Evolutionary conservation across 225 moss, liverwort and hornwort species (phyloP).

Genomic region (Bryum argenteum): DNA sequence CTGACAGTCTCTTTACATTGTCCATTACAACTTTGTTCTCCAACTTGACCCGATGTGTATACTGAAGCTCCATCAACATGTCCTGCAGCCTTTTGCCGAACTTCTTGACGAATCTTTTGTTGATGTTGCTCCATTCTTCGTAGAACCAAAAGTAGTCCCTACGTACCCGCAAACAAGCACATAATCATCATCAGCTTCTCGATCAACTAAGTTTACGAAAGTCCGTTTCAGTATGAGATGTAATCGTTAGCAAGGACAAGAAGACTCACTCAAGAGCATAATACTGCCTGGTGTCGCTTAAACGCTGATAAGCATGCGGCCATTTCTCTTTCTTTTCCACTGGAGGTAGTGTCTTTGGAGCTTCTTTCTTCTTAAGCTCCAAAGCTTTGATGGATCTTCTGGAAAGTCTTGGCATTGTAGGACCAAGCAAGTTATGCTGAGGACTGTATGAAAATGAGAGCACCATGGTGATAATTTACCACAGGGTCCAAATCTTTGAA

Average conservation of each 20-base stretch:
- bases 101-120: slow-evolving; percentile 38
- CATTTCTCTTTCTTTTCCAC: slow-evolving; percentile 32
- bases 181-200: neutral
- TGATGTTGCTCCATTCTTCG: slow-evolving; percentile 50
- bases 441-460: slow-evolving; percentile 39
- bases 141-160: slow-evolving; percentile 53
- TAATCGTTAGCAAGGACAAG: too few species aligned
- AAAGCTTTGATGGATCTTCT: slow-evolving; percentile 36
- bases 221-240: slow-evolving; percentile 14
- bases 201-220: too few species aligned
- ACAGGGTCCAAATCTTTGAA: neutral
- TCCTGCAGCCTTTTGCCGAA: slow-evolving; percentile 50
- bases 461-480: slow-evolving; percentile 36
- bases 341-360: slow-evolving; percentile 22
- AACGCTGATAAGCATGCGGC: slow-evolving; percentile 37
- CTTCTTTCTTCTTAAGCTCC: slow-evolving; percentile 30
- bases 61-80: slow-evolving; percentile 41
- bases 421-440: slow-evolving; percentile 18
- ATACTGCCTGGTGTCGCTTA: slow-evolving; percentile 31
- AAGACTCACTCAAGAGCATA: slow-evolving; percentile 49
- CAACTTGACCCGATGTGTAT: slow-evolving; percentile 41
- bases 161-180: neutral
- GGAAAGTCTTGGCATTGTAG: slow-evolving; percentile 35
- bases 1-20: slow-evolving; percentile 34
- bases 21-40: slow-evolving; percentile 41